Base-by-base conservation (phyloP, 129 eudicot genomes). In the Pittosporum tobira region DNA sequence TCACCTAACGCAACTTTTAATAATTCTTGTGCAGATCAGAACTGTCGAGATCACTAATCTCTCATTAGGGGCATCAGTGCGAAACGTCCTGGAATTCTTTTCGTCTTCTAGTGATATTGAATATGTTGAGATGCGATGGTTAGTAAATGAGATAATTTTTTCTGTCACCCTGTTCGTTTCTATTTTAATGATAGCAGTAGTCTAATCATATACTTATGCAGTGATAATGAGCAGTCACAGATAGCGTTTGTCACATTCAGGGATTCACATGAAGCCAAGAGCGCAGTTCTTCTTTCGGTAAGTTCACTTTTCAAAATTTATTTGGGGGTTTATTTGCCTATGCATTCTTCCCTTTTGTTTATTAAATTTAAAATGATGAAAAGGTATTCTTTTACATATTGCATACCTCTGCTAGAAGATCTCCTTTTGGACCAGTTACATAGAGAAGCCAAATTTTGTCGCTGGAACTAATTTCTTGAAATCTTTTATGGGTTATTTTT, bases 31-130 rank as follows among this genome's bases (percentile, higher is more conserved):
- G 50, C 71, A 86, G 98, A 72, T 63, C 27, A 86, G 27, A 65
- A 81, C 98, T 13, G 98, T 91, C 15, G 81, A 83, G 71, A 94
- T 91, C 72, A 80, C 85, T 82, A 86, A 91, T 70, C 74, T 91
- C 26, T 87, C 98, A 5, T 67, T 81, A 25, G 95, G 84, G 47
- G 98, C 96, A 45, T 73, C 94, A 0, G 77, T 78, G 59, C 81
- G 77, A 47, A 88, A 91, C 37, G 69, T 91, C 61, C 65, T 71
- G 71, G 96, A 91, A 65, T 81, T 87, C 72, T 91, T 91, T 60
- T 81, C 94, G 19, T 86, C 81, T 45, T 83, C 96, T 51, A 90
- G 98, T 52, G 94, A 86, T 44, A 83, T 91, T 63, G 81, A 80
- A 60, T 91, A 86, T 76, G 81, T 91, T 42, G 98, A 91, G 77